These are phyloP conservation scores for Secale cereale DNA, from an alignment of 176 grass and related monocot species.

Conservation along the genomic window DNA sequence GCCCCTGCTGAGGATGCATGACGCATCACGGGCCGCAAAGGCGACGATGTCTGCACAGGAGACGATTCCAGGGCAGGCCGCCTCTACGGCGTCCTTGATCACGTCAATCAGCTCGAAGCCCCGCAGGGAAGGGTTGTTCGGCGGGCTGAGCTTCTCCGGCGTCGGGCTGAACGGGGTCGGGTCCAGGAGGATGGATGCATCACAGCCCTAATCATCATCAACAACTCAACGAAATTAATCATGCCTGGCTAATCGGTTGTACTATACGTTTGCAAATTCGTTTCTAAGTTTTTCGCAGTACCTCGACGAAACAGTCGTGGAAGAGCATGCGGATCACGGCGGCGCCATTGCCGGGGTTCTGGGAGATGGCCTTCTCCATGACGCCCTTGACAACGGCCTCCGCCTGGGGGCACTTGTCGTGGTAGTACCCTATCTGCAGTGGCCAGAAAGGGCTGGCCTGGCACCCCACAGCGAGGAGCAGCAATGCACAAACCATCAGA, in stretches of 20 bases:
- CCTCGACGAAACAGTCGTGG: not conserved
- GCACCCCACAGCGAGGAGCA: not conserved
- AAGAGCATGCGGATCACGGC: not conserved
- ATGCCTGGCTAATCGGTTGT: not conserved
- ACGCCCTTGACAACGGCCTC: not conserved
- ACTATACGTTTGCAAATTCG: not conserved
- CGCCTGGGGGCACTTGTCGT: not conserved
- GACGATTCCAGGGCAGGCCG: not conserved
- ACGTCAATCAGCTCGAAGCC: not conserved
- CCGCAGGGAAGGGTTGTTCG: not conserved
- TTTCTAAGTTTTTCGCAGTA: not conserved
- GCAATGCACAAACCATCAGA: not conserved
- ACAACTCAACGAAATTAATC: not conserved
- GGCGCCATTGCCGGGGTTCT: not conserved
- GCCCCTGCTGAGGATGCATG: not conserved
- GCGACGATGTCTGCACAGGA: not conserved
- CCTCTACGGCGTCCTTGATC: not conserved
- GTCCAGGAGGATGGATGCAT: not conserved
- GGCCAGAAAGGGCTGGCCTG: not conserved
- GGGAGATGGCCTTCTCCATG: not conserved
- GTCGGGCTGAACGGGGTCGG: not conserved
- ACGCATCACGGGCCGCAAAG: not conserved
- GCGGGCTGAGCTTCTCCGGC: not conserved
- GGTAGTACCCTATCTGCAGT: not conserved
- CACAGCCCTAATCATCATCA: not conserved